Evolutionary conservation across 2,329 filamentous ascomycete species (phyloP).

Genomic region (Emmonsiellopsis sp.): DNA sequence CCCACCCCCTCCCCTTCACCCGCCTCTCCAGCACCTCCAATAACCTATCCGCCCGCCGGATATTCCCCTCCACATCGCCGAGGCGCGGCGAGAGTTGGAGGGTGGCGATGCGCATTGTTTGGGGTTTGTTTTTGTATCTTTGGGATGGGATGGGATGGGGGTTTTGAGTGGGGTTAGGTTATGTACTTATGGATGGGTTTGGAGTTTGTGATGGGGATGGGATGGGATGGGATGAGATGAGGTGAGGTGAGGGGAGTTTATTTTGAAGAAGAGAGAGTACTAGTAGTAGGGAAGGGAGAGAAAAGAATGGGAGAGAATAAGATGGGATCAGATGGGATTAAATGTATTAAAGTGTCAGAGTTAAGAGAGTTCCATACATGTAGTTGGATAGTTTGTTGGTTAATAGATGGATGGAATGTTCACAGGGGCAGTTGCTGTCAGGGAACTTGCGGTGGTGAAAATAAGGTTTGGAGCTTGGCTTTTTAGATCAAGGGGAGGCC

Average conservation of each 20-base stretch:
- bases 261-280: not conserved
- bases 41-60: slow-evolving; percentile 33
- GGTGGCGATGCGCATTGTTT: slow-evolving; percentile 37
- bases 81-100: slow-evolving; percentile 36
- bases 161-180: not conserved
- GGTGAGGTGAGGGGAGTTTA: not conserved
- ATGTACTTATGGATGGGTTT: not conserved
- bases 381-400: too few species aligned
- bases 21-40: slow-evolving; percentile 18
- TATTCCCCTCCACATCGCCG: slow-evolving; percentile 37
- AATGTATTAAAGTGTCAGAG: too few species aligned
- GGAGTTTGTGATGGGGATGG: too few species aligned
- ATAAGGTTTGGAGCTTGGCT: too few species aligned
- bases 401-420: not conserved
- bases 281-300: not conserved
- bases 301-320: not conserved
- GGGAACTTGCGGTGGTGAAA: too few species aligned
- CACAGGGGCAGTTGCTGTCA: too few species aligned
- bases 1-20: slow-evolving; percentile 1
- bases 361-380: not conserved
- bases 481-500: too few species aligned
- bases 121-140: not conserved
- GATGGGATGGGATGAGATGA: not conserved
- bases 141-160: not conserved
- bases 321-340: not conserved